Conservation (phyloP, 2,329 filamentous ascomycete genomes). For the Cadophora luteo-olivacea region DNA sequence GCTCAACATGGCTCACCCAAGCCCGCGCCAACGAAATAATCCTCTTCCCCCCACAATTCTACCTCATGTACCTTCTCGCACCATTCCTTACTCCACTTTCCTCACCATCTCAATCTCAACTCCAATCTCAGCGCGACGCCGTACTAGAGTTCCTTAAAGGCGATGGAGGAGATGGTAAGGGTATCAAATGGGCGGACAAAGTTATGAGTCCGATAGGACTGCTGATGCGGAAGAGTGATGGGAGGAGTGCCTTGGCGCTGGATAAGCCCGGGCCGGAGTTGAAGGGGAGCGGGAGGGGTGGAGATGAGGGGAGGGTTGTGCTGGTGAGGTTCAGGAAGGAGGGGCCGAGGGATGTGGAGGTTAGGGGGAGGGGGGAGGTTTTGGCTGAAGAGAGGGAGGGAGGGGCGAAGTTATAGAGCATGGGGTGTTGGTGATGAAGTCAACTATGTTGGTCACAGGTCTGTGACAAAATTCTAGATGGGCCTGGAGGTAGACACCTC, state of each 20-base stretch:
- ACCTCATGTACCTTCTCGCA: conserved; percentile 67
- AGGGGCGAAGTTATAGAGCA: conserved; percentile 43
- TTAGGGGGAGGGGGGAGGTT: conserved; percentile 57
- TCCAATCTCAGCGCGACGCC: conserved; percentile 56
- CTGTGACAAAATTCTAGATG: no score
- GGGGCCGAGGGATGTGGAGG: conserved; percentile 59
- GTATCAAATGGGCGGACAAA: conserved; percentile 60
- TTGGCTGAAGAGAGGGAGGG: conserved; percentile 52
- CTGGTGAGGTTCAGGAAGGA: conserved; percentile 59
- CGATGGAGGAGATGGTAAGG: conserved; percentile 50
- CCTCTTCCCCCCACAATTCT: conserved; percentile 89
- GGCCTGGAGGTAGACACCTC: no score
- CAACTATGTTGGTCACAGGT: no score
- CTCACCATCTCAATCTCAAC: conserved; percentile 36
- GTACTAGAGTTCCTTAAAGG: conserved; percentile 60
- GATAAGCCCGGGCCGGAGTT: conserved; percentile 65
- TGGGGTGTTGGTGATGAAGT: neutral
- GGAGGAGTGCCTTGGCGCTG: conserved; percentile 60
- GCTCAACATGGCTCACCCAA: conserved; percentile 70
- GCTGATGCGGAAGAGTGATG: conserved; percentile 57
- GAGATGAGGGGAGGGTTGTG: conserved; percentile 66
- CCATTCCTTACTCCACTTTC: conserved; percentile 53
- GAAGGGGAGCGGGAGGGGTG: conserved; percentile 53
- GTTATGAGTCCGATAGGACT: conserved; percentile 63
- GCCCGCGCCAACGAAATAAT: conserved; percentile 73